Conservation (phyloP, 495 filamentous ascomycete genomes). For the Hypoxylon fuscum region DNA sequence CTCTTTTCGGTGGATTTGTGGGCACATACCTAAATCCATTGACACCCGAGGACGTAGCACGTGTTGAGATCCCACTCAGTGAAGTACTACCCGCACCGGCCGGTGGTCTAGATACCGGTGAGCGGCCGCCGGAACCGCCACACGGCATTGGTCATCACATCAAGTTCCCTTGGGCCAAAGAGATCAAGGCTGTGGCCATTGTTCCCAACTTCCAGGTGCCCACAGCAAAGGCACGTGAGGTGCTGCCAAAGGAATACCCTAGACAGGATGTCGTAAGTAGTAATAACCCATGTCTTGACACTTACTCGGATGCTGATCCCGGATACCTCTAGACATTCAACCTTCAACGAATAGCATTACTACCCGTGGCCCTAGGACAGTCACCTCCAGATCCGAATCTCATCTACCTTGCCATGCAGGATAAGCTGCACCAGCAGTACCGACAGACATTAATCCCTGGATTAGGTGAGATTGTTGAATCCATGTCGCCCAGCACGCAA, state of each 20-base stretch:
- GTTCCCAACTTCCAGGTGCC: conserved; percentile 94
- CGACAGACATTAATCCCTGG: conserved; percentile 88
- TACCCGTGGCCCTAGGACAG: conserved; percentile 84
- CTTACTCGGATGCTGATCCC: neutral
- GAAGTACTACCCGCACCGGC: conserved; percentile 89
- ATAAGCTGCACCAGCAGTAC: conserved; percentile 96
- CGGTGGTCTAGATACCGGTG: conserved; percentile 87
- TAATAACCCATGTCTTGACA: neutral
- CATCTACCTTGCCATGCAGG: conserved; percentile 97
- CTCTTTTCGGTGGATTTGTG: conserved; percentile 95
- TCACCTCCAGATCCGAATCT: conserved; percentile 90
- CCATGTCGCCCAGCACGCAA: conserved; percentile 82
- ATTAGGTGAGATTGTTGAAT: conserved; percentile 85
- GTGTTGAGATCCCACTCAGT: conserved; percentile 92
- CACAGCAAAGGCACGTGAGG: conserved; percentile 84
- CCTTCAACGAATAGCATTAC: conserved; percentile 86
- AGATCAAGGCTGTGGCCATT: conserved; percentile 94
- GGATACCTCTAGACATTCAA: conserved; percentile 76
- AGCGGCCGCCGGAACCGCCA: conserved; percentile 85
- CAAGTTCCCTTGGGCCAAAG: conserved; percentile 88
- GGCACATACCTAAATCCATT: conserved; percentile 94
- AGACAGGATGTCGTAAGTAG: conserved; percentile 77
- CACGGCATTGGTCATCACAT: conserved; percentile 89
- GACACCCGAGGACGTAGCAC: conserved; percentile 80
- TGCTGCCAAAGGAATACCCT: conserved; percentile 79